Evolutionary conservation across 306 rosid genomes (phyloP).

Genomic region (Vigna trinervia): DNA sequence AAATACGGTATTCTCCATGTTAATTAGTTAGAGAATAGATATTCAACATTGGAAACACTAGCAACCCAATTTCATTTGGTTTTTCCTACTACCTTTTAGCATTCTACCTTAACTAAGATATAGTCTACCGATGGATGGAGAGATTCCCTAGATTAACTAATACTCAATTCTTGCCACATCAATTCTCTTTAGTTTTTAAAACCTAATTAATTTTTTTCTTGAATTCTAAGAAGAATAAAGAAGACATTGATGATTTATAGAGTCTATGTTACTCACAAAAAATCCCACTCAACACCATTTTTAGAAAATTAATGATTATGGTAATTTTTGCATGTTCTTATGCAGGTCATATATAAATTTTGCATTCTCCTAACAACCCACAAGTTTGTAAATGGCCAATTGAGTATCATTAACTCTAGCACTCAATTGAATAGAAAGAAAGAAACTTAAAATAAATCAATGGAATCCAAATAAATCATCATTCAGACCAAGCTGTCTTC

Average conservation of each 20-base stretch:
- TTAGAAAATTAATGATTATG: slow-evolving; percentile 24
- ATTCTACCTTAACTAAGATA: slow-evolving; percentile 5
- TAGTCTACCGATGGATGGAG: slow-evolving; percentile 13
- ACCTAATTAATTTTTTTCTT: slow-evolving; percentile 21
- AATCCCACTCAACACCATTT: slow-evolving; percentile 10
- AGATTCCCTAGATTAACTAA: slow-evolving; percentile 25
- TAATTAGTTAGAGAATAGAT: slow-evolving; percentile 14
- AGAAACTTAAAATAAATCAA: slow-evolving; percentile 14
- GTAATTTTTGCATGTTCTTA: background rate
- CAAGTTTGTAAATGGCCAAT: background rate
- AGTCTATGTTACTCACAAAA: background rate
- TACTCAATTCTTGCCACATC: slow-evolving; percentile 6
- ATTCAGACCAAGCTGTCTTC: slow-evolving; percentile 12
- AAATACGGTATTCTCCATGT: background rate
- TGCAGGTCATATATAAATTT: background rate
- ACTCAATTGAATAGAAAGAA: background rate
- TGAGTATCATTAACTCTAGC: background rate
- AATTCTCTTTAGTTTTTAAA: slow-evolving; percentile 10
- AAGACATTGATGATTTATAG: background rate
- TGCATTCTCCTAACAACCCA: background rate
- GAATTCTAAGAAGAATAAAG: slow-evolving; percentile 20
- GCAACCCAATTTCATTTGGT: slow-evolving; percentile 14
- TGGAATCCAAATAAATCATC: slow-evolving; percentile 11
- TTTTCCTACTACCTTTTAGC: slow-evolving; percentile 3
- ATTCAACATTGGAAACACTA: background rate